Percentiles rank a stretch among this genome's conserved stretches.
These are phyloP conservation scores for Pelagophyceae sp. DNA, from an alignment of 352 stramenopile genomes.

Conservation along the genomic window DNA sequence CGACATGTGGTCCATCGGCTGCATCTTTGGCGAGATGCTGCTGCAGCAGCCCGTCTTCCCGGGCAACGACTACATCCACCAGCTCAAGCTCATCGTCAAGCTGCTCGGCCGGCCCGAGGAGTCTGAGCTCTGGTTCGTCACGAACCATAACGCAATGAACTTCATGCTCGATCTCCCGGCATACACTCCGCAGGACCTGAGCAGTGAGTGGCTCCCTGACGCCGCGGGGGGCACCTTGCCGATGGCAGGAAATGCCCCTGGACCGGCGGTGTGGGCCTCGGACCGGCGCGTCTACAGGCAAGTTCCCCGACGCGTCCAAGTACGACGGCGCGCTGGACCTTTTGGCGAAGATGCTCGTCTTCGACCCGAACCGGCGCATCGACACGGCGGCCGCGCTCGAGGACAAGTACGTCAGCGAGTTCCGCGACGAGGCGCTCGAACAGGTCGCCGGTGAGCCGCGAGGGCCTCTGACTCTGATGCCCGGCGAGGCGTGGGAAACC, in stretches of 20 bases:
- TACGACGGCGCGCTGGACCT: constrained; percentile 52
- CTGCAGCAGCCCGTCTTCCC: constrained; percentile 77
- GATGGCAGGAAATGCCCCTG: no score
- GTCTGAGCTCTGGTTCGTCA: constrained; percentile 76
- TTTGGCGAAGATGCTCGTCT: constrained; percentile 69
- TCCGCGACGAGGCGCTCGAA: constrained; percentile 38
- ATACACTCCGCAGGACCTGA: background rate
- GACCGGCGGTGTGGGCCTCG: no score
- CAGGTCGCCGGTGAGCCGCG: background rate
- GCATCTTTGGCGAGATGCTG: constrained; percentile 82
- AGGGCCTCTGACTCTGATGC: constrained; percentile 27
- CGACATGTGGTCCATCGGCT: constrained; percentile 82
- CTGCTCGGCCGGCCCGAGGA: constrained; percentile 68
- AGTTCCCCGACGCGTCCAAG: background rate
- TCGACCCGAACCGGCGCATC: constrained; percentile 71
- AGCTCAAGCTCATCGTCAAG: constrained; percentile 82
- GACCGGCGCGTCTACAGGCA: no score
- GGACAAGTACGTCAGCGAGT: constrained; percentile 74
- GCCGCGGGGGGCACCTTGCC: constrained; percentile 25
- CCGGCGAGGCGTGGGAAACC: no score
- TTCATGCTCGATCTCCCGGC: constrained; percentile 30
- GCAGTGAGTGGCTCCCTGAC: no score
- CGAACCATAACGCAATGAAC: constrained; percentile 58
- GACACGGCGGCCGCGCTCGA: constrained; percentile 64
- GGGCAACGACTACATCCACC: constrained; percentile 81